Evolutionary conservation across 2,329 filamentous ascomycete species (phyloP), one percentile per base, ranked within the genome.

Genomic region (Fusarium compactum): DNA sequence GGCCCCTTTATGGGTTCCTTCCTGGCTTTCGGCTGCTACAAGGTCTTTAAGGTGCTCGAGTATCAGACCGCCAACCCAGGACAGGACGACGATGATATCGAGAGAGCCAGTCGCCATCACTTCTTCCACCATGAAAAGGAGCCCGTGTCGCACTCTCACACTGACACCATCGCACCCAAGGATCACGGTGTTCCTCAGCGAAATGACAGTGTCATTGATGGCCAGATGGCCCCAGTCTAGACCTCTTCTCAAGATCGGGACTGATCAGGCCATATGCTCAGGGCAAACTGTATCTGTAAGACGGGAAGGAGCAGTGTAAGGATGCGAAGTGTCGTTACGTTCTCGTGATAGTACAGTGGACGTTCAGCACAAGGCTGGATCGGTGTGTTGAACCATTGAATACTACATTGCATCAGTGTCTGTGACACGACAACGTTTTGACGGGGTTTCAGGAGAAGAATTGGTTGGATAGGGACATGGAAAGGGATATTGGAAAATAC

Each of bases 21-120:
- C 8, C 74, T 89, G 16, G 85, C 86, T 2, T 83, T 79, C n/a
- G 78, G 65, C 10, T 80, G 86, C 22, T 89, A 87, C 78, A 82
- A 81, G 62, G 67, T 85, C 5, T 78, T 89, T 58, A 86, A 86
- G 74, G 75, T 79, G 30, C 78, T 88, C 32, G 82, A 87, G 58
- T 89, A 87, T 74, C 78, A 84, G 69, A 84, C 80, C 15, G 81
- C 81, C 59, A 86, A 87, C 71, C 82, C 82, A 1, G 83, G 82
- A 10, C 85, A 86, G 71, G 85, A 87, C 30, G 79, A 81, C 20
- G 56, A 74, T n/a, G 72, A 74, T 25, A 15, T 77, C 15, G 78
- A 80, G 63, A 65, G 38, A 34, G 30, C 32, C 5, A 15, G n/a
- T 10, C 34, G 18, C 6, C 68, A 62, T 51, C 68, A 53, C 20